Evolutionary conservation across 2,329 filamentous ascomycete genomes (phyloP).

Genomic region (Chrysosporium keratinophilum): DNA sequence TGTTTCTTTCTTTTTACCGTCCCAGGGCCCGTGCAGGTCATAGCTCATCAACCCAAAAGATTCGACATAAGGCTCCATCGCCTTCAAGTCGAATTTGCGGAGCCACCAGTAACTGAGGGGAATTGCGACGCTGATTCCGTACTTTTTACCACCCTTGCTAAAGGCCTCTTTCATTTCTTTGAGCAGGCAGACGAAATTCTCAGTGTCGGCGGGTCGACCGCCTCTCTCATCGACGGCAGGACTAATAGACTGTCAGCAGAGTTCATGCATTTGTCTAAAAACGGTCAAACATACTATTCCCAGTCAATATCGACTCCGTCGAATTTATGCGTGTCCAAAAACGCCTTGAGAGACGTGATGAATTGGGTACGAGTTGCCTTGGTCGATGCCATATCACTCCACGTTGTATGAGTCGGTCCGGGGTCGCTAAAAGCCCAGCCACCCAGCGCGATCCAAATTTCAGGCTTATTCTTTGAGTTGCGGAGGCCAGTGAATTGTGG

Average conservation of each 20-base stretch:
- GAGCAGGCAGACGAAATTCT: slow-evolving; percentile 12
- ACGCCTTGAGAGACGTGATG: slow-evolving; percentile 28
- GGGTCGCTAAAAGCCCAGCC: slow-evolving; percentile 35
- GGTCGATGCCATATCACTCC: slow-evolving; percentile 20
- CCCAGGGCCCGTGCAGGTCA: slow-evolving; percentile 23
- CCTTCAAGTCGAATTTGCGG: slow-evolving; percentile 20
- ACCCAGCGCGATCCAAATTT: slow-evolving; percentile 27
- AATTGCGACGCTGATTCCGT: slow-evolving; percentile 13
- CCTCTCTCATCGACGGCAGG: not conserved
- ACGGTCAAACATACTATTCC: slow-evolving; percentile 17
- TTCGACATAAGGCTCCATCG: slow-evolving; percentile 18
- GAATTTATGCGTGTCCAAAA: slow-evolving; percentile 37
- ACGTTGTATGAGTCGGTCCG: slow-evolving; percentile 18
- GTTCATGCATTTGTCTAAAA: not conserved
- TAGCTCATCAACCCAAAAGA: slow-evolving; percentile 25
- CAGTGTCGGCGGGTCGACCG: slow-evolving; percentile 3
- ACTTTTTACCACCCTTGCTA: not conserved
- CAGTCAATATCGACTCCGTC: slow-evolving; percentile 42
- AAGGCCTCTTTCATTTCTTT: slow-evolving; percentile 10
- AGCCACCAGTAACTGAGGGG: slow-evolving; percentile 19
- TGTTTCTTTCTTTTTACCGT: slow-evolving; percentile 15
- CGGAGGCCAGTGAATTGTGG: too few species aligned
- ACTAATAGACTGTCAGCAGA: not conserved
- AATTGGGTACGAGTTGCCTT: slow-evolving; percentile 25
- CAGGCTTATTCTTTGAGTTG: too few species aligned